phyloP scores from a whole-genome alignment of 169 alveolate genomes.

The Cryptosporidium meleagridis region DNA sequence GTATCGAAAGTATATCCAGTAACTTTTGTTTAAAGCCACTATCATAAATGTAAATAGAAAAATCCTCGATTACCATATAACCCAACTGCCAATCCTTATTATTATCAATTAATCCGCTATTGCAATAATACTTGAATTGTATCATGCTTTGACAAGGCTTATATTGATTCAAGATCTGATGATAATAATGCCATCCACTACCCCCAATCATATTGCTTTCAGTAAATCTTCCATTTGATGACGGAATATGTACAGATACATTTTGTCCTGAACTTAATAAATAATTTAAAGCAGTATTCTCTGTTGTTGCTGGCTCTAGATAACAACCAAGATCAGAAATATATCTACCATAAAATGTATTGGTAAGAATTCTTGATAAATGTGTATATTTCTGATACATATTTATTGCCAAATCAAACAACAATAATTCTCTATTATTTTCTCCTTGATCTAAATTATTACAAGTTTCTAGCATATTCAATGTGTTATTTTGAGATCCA shows the following conservation, averaged over 20 bases:
- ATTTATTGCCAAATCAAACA: neutral
- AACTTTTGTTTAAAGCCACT: slow-evolving; percentile 20
- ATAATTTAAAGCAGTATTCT: slow-evolving; percentile 4
- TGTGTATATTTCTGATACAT: slow-evolving; percentile 24
- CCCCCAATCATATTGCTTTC: neutral
- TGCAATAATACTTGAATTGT: slow-evolving; percentile 9
- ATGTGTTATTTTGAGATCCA: neutral
- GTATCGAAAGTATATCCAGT: slow-evolving; percentile 27
- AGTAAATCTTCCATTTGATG: neutral
- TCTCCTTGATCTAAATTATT: neutral
- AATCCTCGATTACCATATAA: slow-evolving; percentile 34
- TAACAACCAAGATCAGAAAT: slow-evolving; percentile 16
- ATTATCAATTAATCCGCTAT: slow-evolving; percentile 7
- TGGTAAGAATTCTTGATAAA: slow-evolving; percentile 20
- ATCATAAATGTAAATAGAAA: slow-evolving; percentile 34
- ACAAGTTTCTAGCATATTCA: neutral
- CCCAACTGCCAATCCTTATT: slow-evolving; percentile 35
- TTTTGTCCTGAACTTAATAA: slow-evolving; percentile 2
- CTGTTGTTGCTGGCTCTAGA: slow-evolving; percentile 47
- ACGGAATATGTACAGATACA: neutral
- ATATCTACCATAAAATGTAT: slow-evolving; percentile 37
- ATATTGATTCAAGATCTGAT: neutral
- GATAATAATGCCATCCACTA: neutral
- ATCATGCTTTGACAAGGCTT: neutral
- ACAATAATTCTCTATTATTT: neutral